Base-by-base conservation (phyloP, 164 flowering plant genomes). In the Kingdonia uniflora region DNA sequence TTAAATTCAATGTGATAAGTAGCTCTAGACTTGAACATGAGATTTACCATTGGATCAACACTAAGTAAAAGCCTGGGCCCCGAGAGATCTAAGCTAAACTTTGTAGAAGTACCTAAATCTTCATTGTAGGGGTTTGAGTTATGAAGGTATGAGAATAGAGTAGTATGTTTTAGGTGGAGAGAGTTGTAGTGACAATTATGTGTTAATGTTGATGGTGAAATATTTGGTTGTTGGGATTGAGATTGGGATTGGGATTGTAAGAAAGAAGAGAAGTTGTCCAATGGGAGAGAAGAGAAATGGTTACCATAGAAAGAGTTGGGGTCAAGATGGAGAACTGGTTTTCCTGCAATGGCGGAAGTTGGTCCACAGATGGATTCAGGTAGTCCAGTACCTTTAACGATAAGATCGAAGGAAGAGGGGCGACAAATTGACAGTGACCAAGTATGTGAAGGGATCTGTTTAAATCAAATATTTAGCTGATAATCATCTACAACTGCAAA, bases 21-120 rank as follows among this genome's bases (percentile, higher is more conserved):
- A 0, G 79, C 77, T 0, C 82, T 86, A 0, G 91, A 80, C 45
- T 71, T 80, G 41, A 85, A 37, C 65, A 92, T 50, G 47, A 82
- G 55, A 23, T 80, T 85, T 22, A 85, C 76, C 25, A 72, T 56
- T 7, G 81, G 45, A 57, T 88, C 96, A 14, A 88, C 85, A 45
- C 95, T 78, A 56, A 82, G 73, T 56, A 85, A 56, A 60, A 77
- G 82, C 74, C 91, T 78, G 39, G 98, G 98, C 10, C 96, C 96
- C 0, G 68, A 63, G 45, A 84, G 53, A 54, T 92, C 96, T 6
- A 82, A 33, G 57, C 44, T 65, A 67, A 88, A 86, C 59, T 74
- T 80, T 38, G 80, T 69, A 2, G 84, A 65, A 23, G 66, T 52
- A 14, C 56, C 68, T 6, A 71, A 33, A 6, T 46, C 33, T 2